A percentile compares a stretch with the other conserved stretches of the same genome.
Conservation (phyloP, 306 rosid genomes). For the Alnus glutinosa region DNA sequence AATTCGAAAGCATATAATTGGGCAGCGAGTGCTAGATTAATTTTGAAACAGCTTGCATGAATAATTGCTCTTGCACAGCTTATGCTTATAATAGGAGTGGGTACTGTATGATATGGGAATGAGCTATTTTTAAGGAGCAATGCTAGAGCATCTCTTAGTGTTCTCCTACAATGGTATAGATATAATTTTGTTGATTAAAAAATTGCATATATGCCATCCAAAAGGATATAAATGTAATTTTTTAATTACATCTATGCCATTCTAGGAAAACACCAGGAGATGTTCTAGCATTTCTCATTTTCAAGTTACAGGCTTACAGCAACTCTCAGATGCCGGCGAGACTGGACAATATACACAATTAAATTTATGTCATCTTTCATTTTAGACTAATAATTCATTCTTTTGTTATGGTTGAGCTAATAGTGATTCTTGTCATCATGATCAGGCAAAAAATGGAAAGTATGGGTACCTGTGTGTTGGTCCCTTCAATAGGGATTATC, state of each 20-base stretch:
- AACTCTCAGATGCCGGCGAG: not conserved
- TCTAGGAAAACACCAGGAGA: no score
- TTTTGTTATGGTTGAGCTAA: not conserved
- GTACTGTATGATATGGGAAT: not conserved
- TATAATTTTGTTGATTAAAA: no score
- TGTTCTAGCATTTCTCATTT: no score
- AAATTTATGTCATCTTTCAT: not conserved
- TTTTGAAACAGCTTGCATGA: not conserved
- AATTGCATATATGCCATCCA: no score
- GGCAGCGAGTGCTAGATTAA: not conserved
- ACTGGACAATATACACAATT: not conserved
- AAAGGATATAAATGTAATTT: no score
- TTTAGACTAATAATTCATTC: not conserved
- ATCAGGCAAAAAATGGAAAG: not conserved
- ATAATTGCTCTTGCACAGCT: not conserved
- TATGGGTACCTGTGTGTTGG: not conserved
- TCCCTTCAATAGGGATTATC: not conserved
- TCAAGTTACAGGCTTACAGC: no score
- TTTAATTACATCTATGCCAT: no score
- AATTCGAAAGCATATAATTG: no score
- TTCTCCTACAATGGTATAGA: no score
- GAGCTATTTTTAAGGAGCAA: not conserved
- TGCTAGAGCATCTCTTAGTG: no score
- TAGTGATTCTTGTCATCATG: not conserved
- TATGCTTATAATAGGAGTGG: not conserved